Percentiles rank a stretch among this genome's conserved stretches.
These are phyloP conservation scores for Dactylonectria macrodidyma DNA, from an alignment of 2,329 filamentous ascomycete species.

Conservation along the genomic window DNA sequence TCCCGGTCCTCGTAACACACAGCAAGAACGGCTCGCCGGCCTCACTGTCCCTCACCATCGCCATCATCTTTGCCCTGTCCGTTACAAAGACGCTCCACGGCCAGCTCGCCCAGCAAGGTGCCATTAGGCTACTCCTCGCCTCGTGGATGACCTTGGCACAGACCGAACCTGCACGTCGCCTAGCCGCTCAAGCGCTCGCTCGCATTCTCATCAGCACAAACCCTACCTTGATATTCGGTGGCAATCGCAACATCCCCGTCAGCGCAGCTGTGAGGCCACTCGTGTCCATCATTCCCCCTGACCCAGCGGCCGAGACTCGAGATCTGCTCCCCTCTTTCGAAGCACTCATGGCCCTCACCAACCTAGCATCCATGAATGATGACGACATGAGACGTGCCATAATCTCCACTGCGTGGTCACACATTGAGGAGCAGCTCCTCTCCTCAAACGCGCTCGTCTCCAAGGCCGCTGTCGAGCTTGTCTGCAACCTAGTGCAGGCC, in stretches of 20 bases:
- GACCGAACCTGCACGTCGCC: conserved; percentile 65
- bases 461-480: conserved; percentile 87
- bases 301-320: conserved; percentile 73
- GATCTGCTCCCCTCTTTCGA: conserved; percentile 94
- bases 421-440: conserved; percentile 87
- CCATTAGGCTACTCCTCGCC: conserved; percentile 85
- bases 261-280: conserved; percentile 88
- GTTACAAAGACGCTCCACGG: conserved; percentile 82
- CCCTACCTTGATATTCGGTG: conserved; percentile 86
- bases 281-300: conserved; percentile 78
- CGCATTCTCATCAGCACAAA: conserved; percentile 91
- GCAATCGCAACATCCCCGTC: conserved; percentile 80
- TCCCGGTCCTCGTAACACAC: conserved; percentile 83
- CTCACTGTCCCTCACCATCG: conserved; percentile 80
- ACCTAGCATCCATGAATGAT: conserved; percentile 86
- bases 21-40: conserved; percentile 80
- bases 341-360: conserved; percentile 91
- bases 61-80: conserved; percentile 84
- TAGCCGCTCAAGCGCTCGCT: conserved; percentile 84
- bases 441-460: conserved; percentile 82
- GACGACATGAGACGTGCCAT: conserved; percentile 77
- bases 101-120: conserved; percentile 92
- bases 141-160: conserved; percentile 75
- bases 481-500: conserved; percentile 89
- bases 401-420: conserved; percentile 80